Base-by-base conservation (phyloP, 2,329 filamentous ascomycete species). In the Cryoendolithus antarcticus region DNA sequence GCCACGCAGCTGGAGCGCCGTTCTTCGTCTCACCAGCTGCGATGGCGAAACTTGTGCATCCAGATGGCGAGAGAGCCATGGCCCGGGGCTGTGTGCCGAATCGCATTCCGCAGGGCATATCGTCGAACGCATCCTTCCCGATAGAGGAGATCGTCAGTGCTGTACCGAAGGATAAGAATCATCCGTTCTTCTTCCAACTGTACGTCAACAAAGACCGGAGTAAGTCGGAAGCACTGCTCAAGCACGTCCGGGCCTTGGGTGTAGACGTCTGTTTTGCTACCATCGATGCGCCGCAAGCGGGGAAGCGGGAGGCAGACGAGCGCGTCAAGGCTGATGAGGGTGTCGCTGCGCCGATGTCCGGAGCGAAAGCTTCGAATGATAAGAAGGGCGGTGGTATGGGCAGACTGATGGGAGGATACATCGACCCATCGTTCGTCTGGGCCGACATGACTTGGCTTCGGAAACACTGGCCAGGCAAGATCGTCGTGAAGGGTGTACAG, bases 181-280 rank as follows among this genome's bases (percentile, higher is more conserved):
- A 27, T 27, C 58, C 55, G 2, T 57, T 69, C 40, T 73, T 75
- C 61, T 76, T 77, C 52, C 75, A 79, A 52, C 62, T 80, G 6
- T 80, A 80, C 49, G 71, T 79, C 37, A 70, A 78, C 55, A 70
- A 69, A 46, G 62, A 75, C 42, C 63, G 72, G 0, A 40, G 52
- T 6, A 70, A 72, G 38, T 70, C 72, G 9, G 67, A 68, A 42
- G 58, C 59, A 1, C 55, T 77, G 1, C 55, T 80, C 2, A 54
- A 50, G 6, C 54, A 64, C 9, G 70, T 71, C 1, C 60, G 63
- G 4, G 50, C 56, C 13, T 54, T 64, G 0, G 69, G 71, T 1
- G 62, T 71, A 11, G 65, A 65, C 35, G 74, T 66, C 4, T 61
- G 79, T 9, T 72, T 77, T 43, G 58, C 79, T 4, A 80, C 75